Evolutionary conservation across 2,329 filamentous ascomycete genomes (phyloP).

Genomic region (Daldinia sp.): DNA sequence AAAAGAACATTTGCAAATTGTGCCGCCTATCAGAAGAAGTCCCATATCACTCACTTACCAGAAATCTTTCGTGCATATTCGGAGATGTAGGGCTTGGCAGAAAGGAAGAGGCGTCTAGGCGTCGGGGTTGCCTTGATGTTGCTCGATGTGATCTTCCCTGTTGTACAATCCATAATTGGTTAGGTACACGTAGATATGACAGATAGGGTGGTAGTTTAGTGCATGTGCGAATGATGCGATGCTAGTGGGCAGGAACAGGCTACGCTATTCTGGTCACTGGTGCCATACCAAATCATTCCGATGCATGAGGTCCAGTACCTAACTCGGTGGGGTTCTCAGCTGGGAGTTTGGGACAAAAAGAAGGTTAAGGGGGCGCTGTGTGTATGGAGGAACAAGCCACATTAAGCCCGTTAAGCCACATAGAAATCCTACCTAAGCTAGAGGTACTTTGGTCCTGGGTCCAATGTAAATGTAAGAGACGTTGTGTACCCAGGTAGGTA

Average conservation of each 20-base stretch:
- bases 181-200: constrained; percentile 18
- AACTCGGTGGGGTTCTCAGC: not conserved
- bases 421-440: not conserved
- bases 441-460: not conserved
- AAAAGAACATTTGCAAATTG: not conserved
- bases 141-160: constrained; percentile 9
- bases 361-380: not conserved
- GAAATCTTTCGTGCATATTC: constrained; percentile 27
- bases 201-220: constrained; percentile 34
- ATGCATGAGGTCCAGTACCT: constrained; percentile 7
- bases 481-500: not conserved
- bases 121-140: not conserved
- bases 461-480: not conserved
- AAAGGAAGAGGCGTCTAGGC: constrained; percentile 9
- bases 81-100: constrained; percentile 30
- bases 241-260: constrained; percentile 11
- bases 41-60: constrained; percentile 24
- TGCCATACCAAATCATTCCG: constrained; percentile 31
- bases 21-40: not conserved
- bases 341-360: not conserved
- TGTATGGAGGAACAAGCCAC: constrained; percentile 21
- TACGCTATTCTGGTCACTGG: no score
- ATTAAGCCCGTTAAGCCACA: constrained; percentile 7
- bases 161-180: constrained; percentile 17
- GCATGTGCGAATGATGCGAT: constrained; percentile 24